Evolutionary conservation across 2,329 filamentous ascomycete genomes (phyloP).

Genomic region (Cladophialophora chaetospira): DNA sequence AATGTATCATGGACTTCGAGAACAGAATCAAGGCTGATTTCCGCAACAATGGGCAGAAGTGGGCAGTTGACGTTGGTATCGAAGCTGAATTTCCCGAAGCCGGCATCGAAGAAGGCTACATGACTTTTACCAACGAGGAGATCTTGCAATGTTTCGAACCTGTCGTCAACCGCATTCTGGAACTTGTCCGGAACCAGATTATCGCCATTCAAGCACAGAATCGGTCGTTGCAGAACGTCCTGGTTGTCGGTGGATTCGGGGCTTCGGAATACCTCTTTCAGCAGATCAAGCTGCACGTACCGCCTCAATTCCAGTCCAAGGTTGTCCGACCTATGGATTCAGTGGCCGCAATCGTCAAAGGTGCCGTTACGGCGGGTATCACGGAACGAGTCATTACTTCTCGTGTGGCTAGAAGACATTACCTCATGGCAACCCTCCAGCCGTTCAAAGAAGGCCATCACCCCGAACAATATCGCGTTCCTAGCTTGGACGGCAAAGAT

Average conservation of each 20-base stretch:
- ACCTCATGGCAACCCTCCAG: conserved; percentile 98
- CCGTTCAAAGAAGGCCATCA: conserved; percentile 99
- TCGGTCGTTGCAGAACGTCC: conserved; percentile 86
- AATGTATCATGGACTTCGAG: conserved; percentile 99
- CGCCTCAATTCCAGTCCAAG: conserved; percentile 97
- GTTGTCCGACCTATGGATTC: conserved; percentile 99
- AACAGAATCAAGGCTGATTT: conserved; percentile 99
- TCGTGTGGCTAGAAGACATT: conserved; percentile 94
- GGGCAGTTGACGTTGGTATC: conserved; percentile 98
- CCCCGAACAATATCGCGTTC: conserved; percentile 95
- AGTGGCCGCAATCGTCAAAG: conserved; percentile 97
- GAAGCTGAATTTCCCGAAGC: conserved; percentile 98
- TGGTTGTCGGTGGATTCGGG: conserved; percentile 97
- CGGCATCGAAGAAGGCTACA: conserved; percentile 97
- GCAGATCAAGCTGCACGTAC: conserved; percentile 97
- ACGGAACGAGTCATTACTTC: conserved; percentile 96
- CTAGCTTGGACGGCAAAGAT: conserved; percentile 93
- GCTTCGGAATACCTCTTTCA: conserved; percentile 99
- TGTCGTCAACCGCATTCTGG: conserved; percentile 93
- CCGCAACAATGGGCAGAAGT: conserved; percentile 98
- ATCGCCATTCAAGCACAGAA: conserved; percentile 99
- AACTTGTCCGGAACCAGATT: conserved; percentile 96
- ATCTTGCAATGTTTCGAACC: conserved; percentile 99
- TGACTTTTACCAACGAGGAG: conserved; percentile 99
- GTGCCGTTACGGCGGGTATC: conserved; percentile 95